Base-by-base conservation (phyloP, 2,329 filamentous ascomycete genomes). In the Diaporthe australafricana region DNA sequence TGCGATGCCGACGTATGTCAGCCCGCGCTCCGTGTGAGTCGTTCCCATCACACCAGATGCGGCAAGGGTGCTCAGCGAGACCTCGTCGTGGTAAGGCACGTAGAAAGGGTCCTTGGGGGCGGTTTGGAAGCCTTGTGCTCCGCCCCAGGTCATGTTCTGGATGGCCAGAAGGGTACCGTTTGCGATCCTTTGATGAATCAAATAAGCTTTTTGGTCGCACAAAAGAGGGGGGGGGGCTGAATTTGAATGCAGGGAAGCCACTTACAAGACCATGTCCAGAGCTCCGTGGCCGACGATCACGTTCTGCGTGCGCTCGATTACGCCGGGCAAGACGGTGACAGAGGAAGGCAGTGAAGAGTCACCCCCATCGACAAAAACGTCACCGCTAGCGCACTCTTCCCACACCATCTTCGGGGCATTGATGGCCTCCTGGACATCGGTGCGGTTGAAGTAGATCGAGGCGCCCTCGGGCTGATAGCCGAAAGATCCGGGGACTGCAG, bases 121-220 rank as follows among this genome's bases (percentile, higher is more conserved):
- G 1, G 81, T 78, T 70, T 90, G 87, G 83, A 95, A 94, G 0
- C 93, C 93, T 70, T 92, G 89, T 16, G 84, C 78, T 2, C 92
- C 92, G 70, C 89, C 88, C 89, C 90, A 94, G 0, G 91, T 94
- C 89, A 94, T 93, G 81, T 94, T 94, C 78, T 95, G 92, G 72
- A 94, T 90, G 1, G 87, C 87, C 12, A 93, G 83, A 1, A 94
- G 83, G 0, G 91, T 92, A 20, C 92, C 92, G 77, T 92, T 91
- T 76, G 85, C 83, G 47, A 91, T 84, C 22, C 68, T 70, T 17
- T 20, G 5, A 11, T 6, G 17, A 16, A 16, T 14, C 73, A 75
- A n/a, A 74, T 62, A 12, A 60, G 42, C 42, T 11, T 38, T n/a
- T 40, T 17, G 22, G 7, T 30, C 16, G 30, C 1, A n/a, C 2